Conservation (phyloP, 179 eudicot genomes). For the Heliamphora ciliata region DNA sequence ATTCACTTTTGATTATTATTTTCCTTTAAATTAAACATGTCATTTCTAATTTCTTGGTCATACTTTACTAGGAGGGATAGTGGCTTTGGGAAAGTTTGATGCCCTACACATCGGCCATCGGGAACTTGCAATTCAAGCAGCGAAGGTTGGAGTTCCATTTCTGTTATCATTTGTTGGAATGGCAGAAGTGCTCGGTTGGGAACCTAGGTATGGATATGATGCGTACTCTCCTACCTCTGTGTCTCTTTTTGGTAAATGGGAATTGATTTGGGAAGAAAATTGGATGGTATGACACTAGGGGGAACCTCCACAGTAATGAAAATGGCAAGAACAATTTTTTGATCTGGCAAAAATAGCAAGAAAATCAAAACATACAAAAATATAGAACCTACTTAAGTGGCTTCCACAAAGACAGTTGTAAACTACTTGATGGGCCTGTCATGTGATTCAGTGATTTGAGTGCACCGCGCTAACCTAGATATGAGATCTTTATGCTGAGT, state of each 20-base stretch:
- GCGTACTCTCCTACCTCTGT: neutral
- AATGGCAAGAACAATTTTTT: neutral
- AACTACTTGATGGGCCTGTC: too few relatives aligned
- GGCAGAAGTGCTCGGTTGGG: conserved; percentile 97
- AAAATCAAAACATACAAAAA: neutral
- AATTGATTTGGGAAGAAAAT: neutral
- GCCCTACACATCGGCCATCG: conserved; percentile 96
- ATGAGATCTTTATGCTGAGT: too few relatives aligned
- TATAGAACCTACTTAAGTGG: neutral
- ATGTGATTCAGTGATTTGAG: too few relatives aligned
- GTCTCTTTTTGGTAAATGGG: neutral
- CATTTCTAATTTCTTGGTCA: conserved; percentile 7
- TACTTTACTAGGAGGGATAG: conserved; percentile 62
- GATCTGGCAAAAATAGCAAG: too few relatives aligned
- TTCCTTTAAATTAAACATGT: neutral
- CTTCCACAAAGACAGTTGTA: too few relatives aligned
- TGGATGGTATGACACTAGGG: neutral
- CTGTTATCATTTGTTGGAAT: conserved; percentile 91
- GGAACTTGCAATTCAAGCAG: conserved; percentile 89
- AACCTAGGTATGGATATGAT: conserved; percentile 52
- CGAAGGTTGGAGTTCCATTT: conserved; percentile 69
- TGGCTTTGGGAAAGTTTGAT: conserved; percentile 95
- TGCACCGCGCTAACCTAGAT: too few relatives aligned
- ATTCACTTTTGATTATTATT: neutral
- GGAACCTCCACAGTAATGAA: neutral